Base-by-base conservation (phyloP, 805 yeast genomes). In the Diddensiella caesifluorescens region DNA sequence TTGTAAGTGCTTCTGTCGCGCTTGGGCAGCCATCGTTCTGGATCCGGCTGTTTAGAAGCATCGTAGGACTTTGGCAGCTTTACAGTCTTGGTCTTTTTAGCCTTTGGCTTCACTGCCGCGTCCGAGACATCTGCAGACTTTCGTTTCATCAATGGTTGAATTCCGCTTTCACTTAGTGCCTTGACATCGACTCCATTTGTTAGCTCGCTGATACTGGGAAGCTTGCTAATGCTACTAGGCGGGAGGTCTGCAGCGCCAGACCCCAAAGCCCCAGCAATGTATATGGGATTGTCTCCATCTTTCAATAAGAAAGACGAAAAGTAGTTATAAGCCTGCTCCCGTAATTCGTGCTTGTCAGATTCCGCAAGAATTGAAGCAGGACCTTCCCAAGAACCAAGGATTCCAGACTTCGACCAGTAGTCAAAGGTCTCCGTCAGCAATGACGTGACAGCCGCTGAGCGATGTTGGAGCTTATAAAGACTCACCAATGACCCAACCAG, bases 11-110 rank as follows among this genome's bases (percentile, higher is more conserved):
- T 74, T 61, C 97, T 77, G 58, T 89, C 94, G 58, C 79, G 83
- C 71, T 83, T 54, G 18, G 96, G 95, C 38, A 90, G 62, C 97
- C 97, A 89, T 65, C 97, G 80, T 62, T 89, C 97, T 13, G 75
- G 73, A 52, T 81, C 83, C 2, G 75, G 67, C 18, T 47, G 46
- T 45, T 56, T 61, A 3, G 49, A 56, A 37, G 62, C 58, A 37
- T 66, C 79, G 63, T 48, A 75, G 51, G 52, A 52, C 45, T 60
- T 61, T n/a, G 74, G 70, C 13, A 63, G 51, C 46, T 60, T 65
- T 39, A 56, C 60, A 41, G 59, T 61, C 37, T 61, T 60, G 22
- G 27, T 44, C 5, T 37, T 37, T 26, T 42, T 42, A 19, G 32
- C 15, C 9, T 29, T 34, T 28, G 21, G 19, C 13, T 9, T 18